Evolutionary conservation across 352 stramenopile species (phyloP).

Genomic region (Pythium rishiriense): DNA sequence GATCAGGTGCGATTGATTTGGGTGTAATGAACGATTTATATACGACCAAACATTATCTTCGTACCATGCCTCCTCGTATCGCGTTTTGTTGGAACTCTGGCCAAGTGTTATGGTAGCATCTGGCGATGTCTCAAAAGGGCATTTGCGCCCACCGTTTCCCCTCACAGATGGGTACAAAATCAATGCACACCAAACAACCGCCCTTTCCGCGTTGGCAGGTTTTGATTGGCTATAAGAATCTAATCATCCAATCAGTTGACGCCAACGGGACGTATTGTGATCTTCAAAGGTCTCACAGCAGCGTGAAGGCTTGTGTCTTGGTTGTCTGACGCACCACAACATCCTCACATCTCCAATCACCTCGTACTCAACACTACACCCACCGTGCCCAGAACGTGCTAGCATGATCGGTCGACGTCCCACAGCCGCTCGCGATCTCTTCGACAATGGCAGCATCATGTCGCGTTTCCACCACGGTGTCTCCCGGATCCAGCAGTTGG

Average conservation of each 20-base stretch:
- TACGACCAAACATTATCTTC: not conserved
- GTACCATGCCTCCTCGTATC: too few species aligned
- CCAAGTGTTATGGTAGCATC: not conserved
- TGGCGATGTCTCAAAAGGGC: too few species aligned
- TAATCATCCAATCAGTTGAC: constrained; percentile 24
- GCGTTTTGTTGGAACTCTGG: not conserved
- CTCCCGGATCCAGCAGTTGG: constrained; percentile 21
- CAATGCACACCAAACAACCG: not conserved
- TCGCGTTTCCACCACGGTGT: constrained; percentile 21
- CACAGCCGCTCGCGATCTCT: constrained; percentile 10
- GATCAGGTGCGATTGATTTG: not conserved
- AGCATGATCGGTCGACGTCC: constrained; percentile 22
- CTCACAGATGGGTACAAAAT: not conserved
- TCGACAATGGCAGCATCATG: constrained; percentile 15
- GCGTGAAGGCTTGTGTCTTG: too few species aligned
- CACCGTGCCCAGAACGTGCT: not conserved
- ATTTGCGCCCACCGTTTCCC: not conserved
- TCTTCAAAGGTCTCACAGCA: not conserved
- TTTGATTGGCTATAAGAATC: constrained; percentile 14
- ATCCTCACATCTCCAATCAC: constrained; percentile 10
- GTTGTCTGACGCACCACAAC: not conserved
- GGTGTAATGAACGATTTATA: not conserved
- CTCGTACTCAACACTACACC: not conserved
- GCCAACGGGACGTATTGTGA: constrained; percentile 18
- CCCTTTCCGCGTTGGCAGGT: constrained; percentile 22